Conservation (phyloP, 2,329 filamentous ascomycete species). For the Pestalotiopsis sp. region DNA sequence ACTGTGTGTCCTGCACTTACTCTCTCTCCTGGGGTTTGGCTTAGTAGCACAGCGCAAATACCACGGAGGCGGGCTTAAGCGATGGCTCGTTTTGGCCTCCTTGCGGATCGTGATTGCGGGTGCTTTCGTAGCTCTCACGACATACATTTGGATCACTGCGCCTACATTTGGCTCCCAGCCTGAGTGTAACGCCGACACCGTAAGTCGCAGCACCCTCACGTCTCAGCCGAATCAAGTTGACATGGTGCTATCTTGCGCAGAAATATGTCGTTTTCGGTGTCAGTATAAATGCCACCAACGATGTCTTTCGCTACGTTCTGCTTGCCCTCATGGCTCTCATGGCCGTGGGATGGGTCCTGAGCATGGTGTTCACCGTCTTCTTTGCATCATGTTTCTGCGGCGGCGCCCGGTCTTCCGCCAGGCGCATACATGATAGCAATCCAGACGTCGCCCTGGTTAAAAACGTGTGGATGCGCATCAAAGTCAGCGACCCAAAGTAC, state of each 20-base stretch:
- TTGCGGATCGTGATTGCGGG: conserved; percentile 5
- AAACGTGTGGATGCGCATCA: not conserved
- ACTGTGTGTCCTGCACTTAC: conserved; percentile 16
- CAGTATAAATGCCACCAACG: conserved; percentile 9
- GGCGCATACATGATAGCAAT: not conserved
- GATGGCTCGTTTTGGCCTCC: conserved; percentile 2
- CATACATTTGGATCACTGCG: conserved; percentile 18
- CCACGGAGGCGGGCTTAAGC: conserved; percentile 2
- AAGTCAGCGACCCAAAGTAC: not conserved
- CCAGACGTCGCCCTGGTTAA: conserved; percentile 3
- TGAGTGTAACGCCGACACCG: conserved; percentile 17
- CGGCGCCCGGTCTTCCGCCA: not conserved
- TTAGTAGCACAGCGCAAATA: conserved; percentile 15
- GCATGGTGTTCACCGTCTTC: conserved; percentile 6
- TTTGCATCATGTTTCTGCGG: conserved; percentile 4
- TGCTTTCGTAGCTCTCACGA: conserved; percentile 17
- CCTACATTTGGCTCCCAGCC: conserved; percentile 18
- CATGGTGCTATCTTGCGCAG: not conserved
- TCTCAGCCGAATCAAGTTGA: not conserved
- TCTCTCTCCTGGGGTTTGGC: conserved; percentile 19
- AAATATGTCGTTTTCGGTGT: conserved; percentile 19
- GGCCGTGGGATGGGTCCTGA: conserved; percentile 5
- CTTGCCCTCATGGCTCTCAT: conserved; percentile 7
- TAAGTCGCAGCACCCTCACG: not conserved
- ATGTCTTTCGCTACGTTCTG: conserved; percentile 8